Evolutionary conservation across 2,329 filamentous ascomycete species (phyloP), one percentile per base, ranked within the genome.

Genomic region (Penicillium janthinellum): DNA sequence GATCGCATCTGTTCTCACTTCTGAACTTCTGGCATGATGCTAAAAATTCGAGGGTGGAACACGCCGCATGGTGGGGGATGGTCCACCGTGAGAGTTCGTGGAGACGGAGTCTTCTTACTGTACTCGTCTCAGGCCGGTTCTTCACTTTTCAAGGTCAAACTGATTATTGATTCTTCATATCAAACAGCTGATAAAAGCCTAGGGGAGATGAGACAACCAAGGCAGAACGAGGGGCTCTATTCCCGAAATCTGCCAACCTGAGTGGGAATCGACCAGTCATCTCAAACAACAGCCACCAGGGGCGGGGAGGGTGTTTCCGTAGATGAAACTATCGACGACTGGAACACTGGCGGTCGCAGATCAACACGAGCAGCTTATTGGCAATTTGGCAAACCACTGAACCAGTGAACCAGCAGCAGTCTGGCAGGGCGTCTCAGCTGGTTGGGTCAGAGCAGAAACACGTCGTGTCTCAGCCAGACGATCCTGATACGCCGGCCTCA

Each of bases 391-490:
- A 28, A 28, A 28, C 25, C 25, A 28, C 22, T 22, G 22, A 22
- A 22, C 22, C 22, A 28, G 25, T 28, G 25, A 28, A 28, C 25
- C 25, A 28, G 25, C 25, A 28, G 25, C 25, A 28, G 25, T 28
- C 25, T 28, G 25, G 34, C 52, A 45, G 37, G 34, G 31, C 5
- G 15, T 10, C 12, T 49, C 47, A 34, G n/a, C 47, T 35, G 45
- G 45, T 64, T 63, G 64, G 63, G 22, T 11, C 52, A 57, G 48
- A 57, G 17, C 61, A 69, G 70, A 73, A 73, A 73, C 71, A 69
- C 61, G 61, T 65, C 64, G 67, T 73, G 72, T 74, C 72, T 74
- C 72, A 74, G 71, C 38, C 47, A 51, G 57, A n/a, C 61, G 63
- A 70, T 69, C 58, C 59, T 66, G 63, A 63, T 65, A 67, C 64